Base-by-base conservation (phyloP, 148 eudicot species). In the Cornus suecica region DNA sequence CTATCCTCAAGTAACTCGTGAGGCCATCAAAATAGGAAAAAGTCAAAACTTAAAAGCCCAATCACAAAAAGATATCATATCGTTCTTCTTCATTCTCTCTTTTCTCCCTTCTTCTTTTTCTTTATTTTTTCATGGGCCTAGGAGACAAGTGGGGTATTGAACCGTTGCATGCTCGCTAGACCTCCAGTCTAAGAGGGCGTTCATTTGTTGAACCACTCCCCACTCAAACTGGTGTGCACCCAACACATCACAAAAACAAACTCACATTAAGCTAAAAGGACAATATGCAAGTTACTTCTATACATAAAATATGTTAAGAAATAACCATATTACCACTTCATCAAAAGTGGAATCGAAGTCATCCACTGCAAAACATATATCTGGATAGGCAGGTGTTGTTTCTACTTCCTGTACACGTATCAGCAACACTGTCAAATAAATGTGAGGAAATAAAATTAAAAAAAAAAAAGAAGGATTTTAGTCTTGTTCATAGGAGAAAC, bases 261-360 rank as follows among this genome's bases (percentile, higher is more conserved):
- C 60, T 22, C 20, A 13, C 69, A 42, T 24, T 56, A 32, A 67
- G 42, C 81, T 60, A 58, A 68, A 79, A 79, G 69, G 26, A 79
- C 65, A 5, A 27, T 32, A 56, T 1, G 48, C 23, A 63, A 61
- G 42, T 58, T 58, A 58, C 14, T 29, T 15, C 66, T 31, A 58
- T 37, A 48, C 4, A 62, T 6, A 30, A 1, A 41, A 41, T 6
- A 23, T 41, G 28, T 61, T 32, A 31, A 24, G 70, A 15, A 37
- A 54, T 56, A 51, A 66, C 52, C 45, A 73, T 26, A 67, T 89
- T 91, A 95, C 99, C 99, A 95, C 97, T 65, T 97, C 86, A 74
- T 96, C 98, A 83, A 96, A 87, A 67, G 99, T 96, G 76, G 98
- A 96, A 89, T 96, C 98, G 45, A 96, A 96, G 84, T 96, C 99